Conservation (phyloP, 2,329 filamentous ascomycete genomes). For the Fusarium sublunatum region DNA sequence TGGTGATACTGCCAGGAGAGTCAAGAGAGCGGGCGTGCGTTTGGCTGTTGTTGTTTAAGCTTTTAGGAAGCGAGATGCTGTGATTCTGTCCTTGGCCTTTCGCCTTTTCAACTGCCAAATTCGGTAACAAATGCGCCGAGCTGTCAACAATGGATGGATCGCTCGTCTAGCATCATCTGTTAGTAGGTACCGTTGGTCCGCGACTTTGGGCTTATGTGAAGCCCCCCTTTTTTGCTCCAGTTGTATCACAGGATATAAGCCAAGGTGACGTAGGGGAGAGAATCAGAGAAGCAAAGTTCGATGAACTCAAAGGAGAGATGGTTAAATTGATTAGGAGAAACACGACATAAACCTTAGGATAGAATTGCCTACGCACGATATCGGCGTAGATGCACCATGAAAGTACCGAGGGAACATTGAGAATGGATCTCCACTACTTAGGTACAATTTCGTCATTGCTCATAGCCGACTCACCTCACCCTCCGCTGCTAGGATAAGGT, state of each 20-base stretch:
- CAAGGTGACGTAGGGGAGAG: background rate
- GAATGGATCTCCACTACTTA: constrained; percentile 1
- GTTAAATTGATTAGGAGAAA: background rate
- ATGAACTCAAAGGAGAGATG: constrained; percentile 1
- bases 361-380: constrained; percentile 11
- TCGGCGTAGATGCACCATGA: constrained; percentile 9
- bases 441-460: constrained; percentile 34
- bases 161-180: background rate
- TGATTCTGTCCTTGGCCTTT: constrained; percentile 12
- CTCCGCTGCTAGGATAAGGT: background rate
- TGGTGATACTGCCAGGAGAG: background rate
- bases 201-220: background rate
- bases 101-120: constrained; percentile 23
- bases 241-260: background rate
- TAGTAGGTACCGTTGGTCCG: background rate
- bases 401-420: constrained; percentile 16
- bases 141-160: constrained; percentile 10
- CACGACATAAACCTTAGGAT: background rate
- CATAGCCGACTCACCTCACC: constrained; percentile 13
- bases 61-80: background rate
- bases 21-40: background rate
- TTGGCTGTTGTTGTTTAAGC: constrained; percentile 7
- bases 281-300: background rate
- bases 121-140: constrained; percentile 31
- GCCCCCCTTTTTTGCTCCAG: background rate